These are phyloP conservation scores for Paxillus ammoniavirescens DNA, from an alignment of 768 basidiomycete species.

Conservation along the genomic window DNA sequence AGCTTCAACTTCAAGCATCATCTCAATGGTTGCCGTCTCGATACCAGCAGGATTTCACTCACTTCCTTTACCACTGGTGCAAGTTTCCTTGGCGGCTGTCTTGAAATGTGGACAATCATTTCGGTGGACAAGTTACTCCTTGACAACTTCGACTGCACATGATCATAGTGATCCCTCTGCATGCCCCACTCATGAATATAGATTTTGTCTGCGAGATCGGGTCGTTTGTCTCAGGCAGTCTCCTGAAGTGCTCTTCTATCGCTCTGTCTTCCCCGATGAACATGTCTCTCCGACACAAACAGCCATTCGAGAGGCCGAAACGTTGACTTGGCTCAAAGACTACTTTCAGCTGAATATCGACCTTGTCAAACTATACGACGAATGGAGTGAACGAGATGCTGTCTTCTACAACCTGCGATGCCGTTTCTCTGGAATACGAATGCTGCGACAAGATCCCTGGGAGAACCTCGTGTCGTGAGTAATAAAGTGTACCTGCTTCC, in stretches of 20 bases:
- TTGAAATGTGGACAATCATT: constrained; percentile 85
- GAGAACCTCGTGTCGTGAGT: constrained; percentile 92
- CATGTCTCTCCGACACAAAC: constrained; percentile 32
- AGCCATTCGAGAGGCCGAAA: constrained; percentile 54
- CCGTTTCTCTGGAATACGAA: constrained; percentile 78
- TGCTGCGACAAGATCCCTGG: constrained; percentile 93
- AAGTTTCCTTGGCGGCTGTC: constrained; percentile 76
- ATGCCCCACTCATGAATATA: constrained; percentile 60
- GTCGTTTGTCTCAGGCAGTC: constrained; percentile 83
- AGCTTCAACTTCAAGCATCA: too few relatives aligned
- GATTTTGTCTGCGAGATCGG: constrained; percentile 76
- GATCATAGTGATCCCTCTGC: constrained; percentile 8
- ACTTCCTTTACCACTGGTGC: constrained; percentile 58
- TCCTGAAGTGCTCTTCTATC: constrained; percentile 62
- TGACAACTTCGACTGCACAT: constrained; percentile 21
- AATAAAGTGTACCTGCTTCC: constrained; percentile 1
- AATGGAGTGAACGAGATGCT: constrained; percentile 73
- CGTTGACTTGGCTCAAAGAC: constrained; percentile 70
- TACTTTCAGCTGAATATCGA: constrained; percentile 89
- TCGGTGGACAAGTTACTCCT: constrained; percentile 65
- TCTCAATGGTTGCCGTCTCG: constrained; percentile 7
- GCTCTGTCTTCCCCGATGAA: constrained; percentile 57
- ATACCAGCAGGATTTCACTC: constrained; percentile 48
- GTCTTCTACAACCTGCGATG: constrained; percentile 66
- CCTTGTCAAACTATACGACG: constrained; percentile 63